A percentile compares a stretch with the other conserved stretches of the same genome.
phyloP scores from a whole-genome alignment of 2,329 filamentous ascomycete species.

The Colletotrichum magnum region DNA sequence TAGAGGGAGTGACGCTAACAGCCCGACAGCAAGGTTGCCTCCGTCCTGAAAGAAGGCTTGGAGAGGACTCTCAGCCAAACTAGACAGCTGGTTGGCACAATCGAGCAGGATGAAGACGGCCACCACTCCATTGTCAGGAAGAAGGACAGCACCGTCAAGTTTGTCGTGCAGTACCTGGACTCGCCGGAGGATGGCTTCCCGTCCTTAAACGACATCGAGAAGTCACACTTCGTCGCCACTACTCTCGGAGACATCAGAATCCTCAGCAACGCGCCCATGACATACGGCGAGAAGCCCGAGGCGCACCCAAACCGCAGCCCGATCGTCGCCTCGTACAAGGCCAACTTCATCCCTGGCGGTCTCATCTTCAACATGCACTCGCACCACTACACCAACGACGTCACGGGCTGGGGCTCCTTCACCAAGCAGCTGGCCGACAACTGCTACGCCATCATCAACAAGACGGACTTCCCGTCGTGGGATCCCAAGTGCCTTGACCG shows the following conservation, averaged over 20 bases:
- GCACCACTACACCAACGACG: constrained; percentile 60
- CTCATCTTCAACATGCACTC: constrained; percentile 58
- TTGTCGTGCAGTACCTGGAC: constrained; percentile 56
- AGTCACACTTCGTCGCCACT: constrained; percentile 50
- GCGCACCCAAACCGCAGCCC: constrained; percentile 52
- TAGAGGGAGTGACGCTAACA: too few species aligned
- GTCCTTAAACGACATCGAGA: constrained; percentile 56
- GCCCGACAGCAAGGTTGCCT: constrained; percentile 39
- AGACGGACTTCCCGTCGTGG: constrained; percentile 50
- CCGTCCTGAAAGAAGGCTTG: constrained; percentile 51
- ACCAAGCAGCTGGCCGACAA: constrained; percentile 59
- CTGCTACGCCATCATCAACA: constrained; percentile 52
- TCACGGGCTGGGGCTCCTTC: constrained; percentile 57
- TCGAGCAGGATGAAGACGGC: constrained; percentile 53
- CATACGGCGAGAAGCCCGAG: constrained; percentile 56
- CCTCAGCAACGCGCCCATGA: constrained; percentile 55
- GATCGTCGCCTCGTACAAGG: constrained; percentile 54
- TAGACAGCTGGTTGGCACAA: constrained; percentile 54
- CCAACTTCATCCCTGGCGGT: constrained; percentile 58
- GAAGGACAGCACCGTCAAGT: constrained; percentile 50
- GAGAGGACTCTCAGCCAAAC: constrained; percentile 54
- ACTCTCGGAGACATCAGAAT: constrained; percentile 51
- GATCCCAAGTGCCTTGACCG: constrained; percentile 52
- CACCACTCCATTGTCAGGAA: constrained; percentile 55
- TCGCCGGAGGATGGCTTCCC: constrained; percentile 23